These are phyloP conservation scores for Zygosaccharomyces pseudorouxii DNA, from an alignment of 805 yeast species.

Conservation along the genomic window DNA sequence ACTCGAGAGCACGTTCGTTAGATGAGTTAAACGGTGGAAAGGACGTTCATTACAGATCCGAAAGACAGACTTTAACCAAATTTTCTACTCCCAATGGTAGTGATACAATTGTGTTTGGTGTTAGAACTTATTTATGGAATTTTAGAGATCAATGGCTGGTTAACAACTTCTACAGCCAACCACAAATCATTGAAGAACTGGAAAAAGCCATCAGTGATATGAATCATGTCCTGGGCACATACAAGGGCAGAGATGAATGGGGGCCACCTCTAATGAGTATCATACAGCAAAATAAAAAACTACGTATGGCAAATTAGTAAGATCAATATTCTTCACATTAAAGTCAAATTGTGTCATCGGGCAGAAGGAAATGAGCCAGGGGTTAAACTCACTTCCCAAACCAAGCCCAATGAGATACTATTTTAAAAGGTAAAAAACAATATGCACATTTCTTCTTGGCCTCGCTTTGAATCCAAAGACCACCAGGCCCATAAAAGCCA, in stretches of 20 bases:
- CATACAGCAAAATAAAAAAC: conserved; percentile 10
- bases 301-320: not conserved
- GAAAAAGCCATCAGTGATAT: conserved; percentile 61
- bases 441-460: conserved; percentile 29
- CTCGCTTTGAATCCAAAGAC: conserved; percentile 45
- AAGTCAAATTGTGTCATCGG: conserved; percentile 25
- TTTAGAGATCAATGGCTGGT: conserved; percentile 18
- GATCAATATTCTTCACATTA: not conserved
- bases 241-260: conserved; percentile 65
- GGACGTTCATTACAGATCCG: conserved; percentile 53
- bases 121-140: conserved; percentile 47
- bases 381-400: conserved; percentile 7
- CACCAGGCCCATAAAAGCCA: conserved; percentile 30
- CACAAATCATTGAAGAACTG: conserved; percentile 48
- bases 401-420: conserved; percentile 24
- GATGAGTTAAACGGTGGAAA: conserved; percentile 35
- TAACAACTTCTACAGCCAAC: conserved; percentile 46
- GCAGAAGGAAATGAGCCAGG: conserved; percentile 17
- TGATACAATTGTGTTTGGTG: conserved; percentile 39
- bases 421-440: conserved; percentile 19
- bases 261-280: conserved; percentile 50
- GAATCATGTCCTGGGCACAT: conserved; percentile 52
- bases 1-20: conserved; percentile 37
- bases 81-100: conserved; percentile 43
- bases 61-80: conserved; percentile 53